Percentiles rank a stretch among this genome's conserved stretches.
Conservation (phyloP, 495 filamentous ascomycete species). For the Cladorrhinum samala region DNA sequence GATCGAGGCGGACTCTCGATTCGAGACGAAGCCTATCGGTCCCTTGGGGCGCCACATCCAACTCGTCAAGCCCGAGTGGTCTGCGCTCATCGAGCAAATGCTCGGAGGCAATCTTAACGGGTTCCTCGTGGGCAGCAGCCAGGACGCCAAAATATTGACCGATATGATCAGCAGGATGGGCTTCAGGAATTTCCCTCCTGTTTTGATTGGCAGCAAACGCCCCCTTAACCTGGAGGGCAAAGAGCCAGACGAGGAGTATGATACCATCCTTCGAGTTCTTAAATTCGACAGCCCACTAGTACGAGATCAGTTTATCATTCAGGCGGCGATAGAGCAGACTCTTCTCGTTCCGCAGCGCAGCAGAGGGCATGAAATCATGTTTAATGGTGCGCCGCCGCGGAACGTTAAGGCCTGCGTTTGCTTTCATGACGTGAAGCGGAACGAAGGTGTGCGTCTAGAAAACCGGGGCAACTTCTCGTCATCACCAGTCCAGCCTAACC, state of each 20-base stretch:
- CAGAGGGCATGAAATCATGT: conserved; percentile 65
- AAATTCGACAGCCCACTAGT: conserved; percentile 77
- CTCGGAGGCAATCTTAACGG: conserved; percentile 58
- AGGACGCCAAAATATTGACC: conserved; percentile 58
- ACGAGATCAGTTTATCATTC: conserved; percentile 76
- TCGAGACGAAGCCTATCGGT: conserved; percentile 68
- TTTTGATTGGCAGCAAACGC: conserved; percentile 59
- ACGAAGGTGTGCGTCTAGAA: conserved; percentile 59
- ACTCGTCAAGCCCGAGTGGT: conserved; percentile 76
- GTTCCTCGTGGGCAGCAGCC: conserved; percentile 74
- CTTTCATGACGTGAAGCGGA: conserved; percentile 50
- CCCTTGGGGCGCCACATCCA: conserved; percentile 73
- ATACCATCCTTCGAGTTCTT: conserved; percentile 73
- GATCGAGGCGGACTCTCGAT: conserved; percentile 62
- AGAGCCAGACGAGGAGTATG: conserved; percentile 65
- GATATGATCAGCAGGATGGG: conserved; percentile 54
- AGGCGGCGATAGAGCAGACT: conserved; percentile 74
- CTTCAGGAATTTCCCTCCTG: conserved; percentile 44
- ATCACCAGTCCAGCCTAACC: conserved; percentile 23
- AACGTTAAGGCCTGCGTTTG: conserved; percentile 70
- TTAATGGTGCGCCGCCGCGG: conserved; percentile 49
- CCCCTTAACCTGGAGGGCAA: conserved; percentile 56
- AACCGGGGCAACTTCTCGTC: conserved; percentile 39
- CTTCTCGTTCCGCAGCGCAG: conserved; percentile 63
- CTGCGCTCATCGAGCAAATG: conserved; percentile 68